These are phyloP conservation scores for Vairimorpha ceranae DNA, from an alignment of 371 early-diverging fungal species.

Conservation along the genomic window DNA sequence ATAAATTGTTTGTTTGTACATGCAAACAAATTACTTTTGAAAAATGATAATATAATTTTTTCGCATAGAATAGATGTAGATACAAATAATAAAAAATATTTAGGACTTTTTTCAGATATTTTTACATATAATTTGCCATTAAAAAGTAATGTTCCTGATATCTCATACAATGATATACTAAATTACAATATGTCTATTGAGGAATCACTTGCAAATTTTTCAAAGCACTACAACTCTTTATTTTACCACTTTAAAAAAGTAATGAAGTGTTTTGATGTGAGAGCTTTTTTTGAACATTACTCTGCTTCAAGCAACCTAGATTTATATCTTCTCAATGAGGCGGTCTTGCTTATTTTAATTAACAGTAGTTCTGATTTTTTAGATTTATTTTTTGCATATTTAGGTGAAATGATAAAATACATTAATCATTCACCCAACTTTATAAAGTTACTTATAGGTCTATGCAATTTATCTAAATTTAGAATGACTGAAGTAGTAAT, in stretches of 20 bases:
- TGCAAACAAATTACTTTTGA: neutral
- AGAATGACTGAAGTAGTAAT: neutral
- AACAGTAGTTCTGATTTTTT: neutral
- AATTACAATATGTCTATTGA: neutral
- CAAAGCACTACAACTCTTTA: neutral
- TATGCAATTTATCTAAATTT: neutral
- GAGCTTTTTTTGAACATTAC: neutral
- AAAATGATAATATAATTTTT: slow-evolving; percentile 1
- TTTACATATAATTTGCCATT: neutral
- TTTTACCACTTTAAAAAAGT: neutral
- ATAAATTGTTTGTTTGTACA: slow-evolving; percentile 5
- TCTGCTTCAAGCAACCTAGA: neutral
- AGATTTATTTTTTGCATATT: slow-evolving; percentile 2
- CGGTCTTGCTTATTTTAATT: neutral
- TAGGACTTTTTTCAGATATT: neutral
- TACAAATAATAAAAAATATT: neutral
- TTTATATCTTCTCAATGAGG: neutral
- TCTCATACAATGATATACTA: neutral
- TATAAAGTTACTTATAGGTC: neutral
- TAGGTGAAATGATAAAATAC: neutral
- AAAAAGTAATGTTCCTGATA: neutral
- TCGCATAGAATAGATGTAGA: neutral
- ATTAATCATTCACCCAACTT: neutral
- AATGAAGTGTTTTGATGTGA: neutral
- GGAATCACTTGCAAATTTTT: neutral